Base-by-base conservation (phyloP, 306 rosid species). In the Quercus ilex region DNA sequence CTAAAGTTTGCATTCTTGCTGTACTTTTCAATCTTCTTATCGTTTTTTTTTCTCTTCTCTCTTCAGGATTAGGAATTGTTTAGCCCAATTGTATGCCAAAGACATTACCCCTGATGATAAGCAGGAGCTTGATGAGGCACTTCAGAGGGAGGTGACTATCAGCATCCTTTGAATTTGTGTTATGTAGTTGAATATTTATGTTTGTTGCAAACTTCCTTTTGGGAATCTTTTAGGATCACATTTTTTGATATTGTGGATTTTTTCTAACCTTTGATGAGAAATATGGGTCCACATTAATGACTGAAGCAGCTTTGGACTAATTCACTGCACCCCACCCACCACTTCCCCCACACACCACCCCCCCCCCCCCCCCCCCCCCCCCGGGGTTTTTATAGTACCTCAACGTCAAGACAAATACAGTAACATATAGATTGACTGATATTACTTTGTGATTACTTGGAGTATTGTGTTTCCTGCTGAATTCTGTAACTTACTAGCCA, bases 41-140 rank as follows among this genome's bases (percentile, higher is more conserved):
- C 49, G 23, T 33, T 20, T 71, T 46, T 51, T 12, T n/a, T n/a
- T n/a, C 18, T 6, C n/a, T 28, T 31, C 21, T 33, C 55, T n/a
- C 38, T 49, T 52, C 92, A 96, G 99, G 90, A 86, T 96, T 46
- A 74, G 99, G 76, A 86, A 96, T 80, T 88, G 93, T 78, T 89
- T 96, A 74, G 83, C 97, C 21, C 93, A 93, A 68, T 80, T 96
- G 85, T 85, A 93, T 55, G 96, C 96, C 58, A 93, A 90, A 86
- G 99, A 93, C 78, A 91, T 93, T 38, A 96, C 99, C 82, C 99
- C 99, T 59, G 99, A 96, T 86, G 99, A 93, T 83, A 96, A 93
- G 90, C 96, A 93, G 80, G 99, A 96, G 85, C 96, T 96, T 63
- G 98, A 96, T 78, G 98, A 96, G 90, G 89, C 97, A 17, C 93